Conservation (phyloP, 2,329 filamentous ascomycete species). For the Hypoxylon sp. region DNA sequence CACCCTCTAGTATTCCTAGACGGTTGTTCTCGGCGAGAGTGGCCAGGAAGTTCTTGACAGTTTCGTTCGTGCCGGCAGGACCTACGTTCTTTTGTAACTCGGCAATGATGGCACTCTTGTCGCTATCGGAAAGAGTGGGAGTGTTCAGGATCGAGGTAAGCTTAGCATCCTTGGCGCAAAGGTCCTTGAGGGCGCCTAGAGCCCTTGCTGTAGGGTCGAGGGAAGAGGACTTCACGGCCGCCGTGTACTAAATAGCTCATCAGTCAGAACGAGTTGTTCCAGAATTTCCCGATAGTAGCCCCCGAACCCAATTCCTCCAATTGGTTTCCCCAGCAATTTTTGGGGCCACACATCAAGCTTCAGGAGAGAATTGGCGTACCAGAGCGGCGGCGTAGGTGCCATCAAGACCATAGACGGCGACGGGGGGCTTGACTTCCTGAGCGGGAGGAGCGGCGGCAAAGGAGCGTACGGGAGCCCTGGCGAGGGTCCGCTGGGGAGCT, state of each 20-base stretch:
- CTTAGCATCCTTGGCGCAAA: slow-evolving; percentile 88
- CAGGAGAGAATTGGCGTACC: slow-evolving; percentile 72
- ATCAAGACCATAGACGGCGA: slow-evolving; percentile 94
- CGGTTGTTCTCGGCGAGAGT: slow-evolving; percentile 98
- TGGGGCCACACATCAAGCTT: neutral
- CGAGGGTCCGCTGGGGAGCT: slow-evolving; percentile 72
- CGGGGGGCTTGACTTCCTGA: slow-evolving; percentile 83
- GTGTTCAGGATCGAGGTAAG: slow-evolving; percentile 81
- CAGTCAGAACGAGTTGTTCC: slow-evolving; percentile 49
- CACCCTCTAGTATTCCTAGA: slow-evolving; percentile 83
- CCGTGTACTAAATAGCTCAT: slow-evolving; percentile 85
- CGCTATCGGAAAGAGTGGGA: slow-evolving; percentile 81
- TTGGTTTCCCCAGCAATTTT: slow-evolving; percentile 12
- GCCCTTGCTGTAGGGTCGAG: slow-evolving; percentile 90
- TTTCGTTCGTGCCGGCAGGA: slow-evolving; percentile 76
- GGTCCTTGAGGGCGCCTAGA: slow-evolving; percentile 76
- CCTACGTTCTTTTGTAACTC: slow-evolving; percentile 90
- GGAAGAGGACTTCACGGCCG: slow-evolving; percentile 86
- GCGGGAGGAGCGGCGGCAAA: slow-evolving; percentile 79
- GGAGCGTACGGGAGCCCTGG: slow-evolving; percentile 76
- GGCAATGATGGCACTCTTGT: slow-evolving; percentile 88
- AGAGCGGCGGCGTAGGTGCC: slow-evolving; percentile 98
- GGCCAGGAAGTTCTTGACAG: slow-evolving; percentile 92
- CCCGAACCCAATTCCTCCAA: slow-evolving; percentile 16
- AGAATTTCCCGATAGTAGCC: slow-evolving; percentile 6